Base-by-base conservation (phyloP, 2,329 filamentous ascomycete species). In the Lasiodiplodia theobromae region DNA sequence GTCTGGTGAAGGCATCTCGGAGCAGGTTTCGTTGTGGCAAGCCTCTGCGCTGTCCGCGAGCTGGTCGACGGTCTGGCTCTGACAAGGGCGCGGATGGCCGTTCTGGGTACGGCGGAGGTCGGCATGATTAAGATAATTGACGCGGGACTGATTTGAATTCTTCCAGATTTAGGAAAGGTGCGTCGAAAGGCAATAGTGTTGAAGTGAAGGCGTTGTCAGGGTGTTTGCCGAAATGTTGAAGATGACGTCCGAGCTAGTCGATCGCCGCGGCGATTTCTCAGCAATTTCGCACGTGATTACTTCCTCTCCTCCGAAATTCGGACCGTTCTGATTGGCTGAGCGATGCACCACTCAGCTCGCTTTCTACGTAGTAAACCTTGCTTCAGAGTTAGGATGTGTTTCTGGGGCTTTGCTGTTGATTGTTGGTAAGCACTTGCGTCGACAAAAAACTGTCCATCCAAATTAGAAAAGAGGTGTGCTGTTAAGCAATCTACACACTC, bases 1-100 rank as follows among this genome's bases (percentile, higher is more conserved):
- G 60, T 49, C 49, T 80, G 76, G 71, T 78, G 77, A 31, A 79
- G 72, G 67, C 75, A 78, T 74, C 77, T 77, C 68, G 74, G 76
- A 70, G 77, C 73, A 64, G 74, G 71, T 70, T 37, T 65, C 28
- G 69, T 47, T 37, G 69, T 65, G 67, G 69, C 70, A 47, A 70
- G 34, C 73, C 73, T 56, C 72, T 69, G 58, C 72, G 67, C 71
- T 14, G 52, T 69, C 21, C 69, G 70, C 31, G 74, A 71, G 40
- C 71, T 73, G 38, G 76, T 25, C 11, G 73, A 71, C 1, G 76
- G 70, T 38, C 71, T 69, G 23, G 74, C 70, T 49, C 75, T 73
- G 7, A 73, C 71, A n/a, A 79, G 69, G 31, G 68, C 73, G 68
- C 77, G 76, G 67, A 78, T 49, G 40, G 73, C 75, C 68, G 72